Evolutionary conservation across 1,139 yeast species (phyloP), one percentile per base, ranked within the genome.

Genomic region (Pichia cactophila): DNA sequence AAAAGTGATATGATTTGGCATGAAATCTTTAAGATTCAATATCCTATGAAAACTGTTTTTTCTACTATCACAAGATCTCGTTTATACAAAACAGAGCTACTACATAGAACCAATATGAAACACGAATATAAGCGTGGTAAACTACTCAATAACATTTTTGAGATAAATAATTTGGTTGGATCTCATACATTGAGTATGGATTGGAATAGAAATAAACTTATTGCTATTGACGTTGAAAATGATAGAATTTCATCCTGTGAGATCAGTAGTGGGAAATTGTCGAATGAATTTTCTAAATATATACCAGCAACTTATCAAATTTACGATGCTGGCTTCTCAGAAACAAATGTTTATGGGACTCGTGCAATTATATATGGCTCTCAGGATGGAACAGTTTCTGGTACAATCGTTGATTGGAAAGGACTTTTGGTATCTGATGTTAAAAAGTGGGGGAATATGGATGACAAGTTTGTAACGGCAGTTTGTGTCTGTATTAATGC

Each of bases 1-100:
- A 72, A 73, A 52, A 83, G 82, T 60, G 77, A 77, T 53, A 75
- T 74, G 45, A 72, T 83, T 7, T 83, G 90, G 90, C 73, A 73
- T 58, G 73, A 72, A 48, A 71, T 83, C 23, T 81, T 83, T 58
- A 64, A 67, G 28, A 59, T 70, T 28, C 71, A 70, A 48, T 77
- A 77, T 55, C 71, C 74, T 3, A 72, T 75, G 0, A 44, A 45
- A 26, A 43, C 44, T 5, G 44, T 44, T 4, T 83, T 84, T 61
- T 81, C 88, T 3, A 74, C 84, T 1, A 66, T 78, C n/a, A 70
- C 84, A 0, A 68, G 74, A 33, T 74, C 83, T 0, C 57, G 56
- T n/a, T 65, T 66, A 43, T 83, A 81, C 77, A 72, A 78, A 58
- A 67, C 68, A 33, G 92, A 84, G 62, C 73, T 80, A 56, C 69